Evolutionary conservation across 1,284 basidiomycete species (phyloP), one percentile per base, ranked within the genome.

Genomic region (Melanopsichium pennsylvanicum): DNA sequence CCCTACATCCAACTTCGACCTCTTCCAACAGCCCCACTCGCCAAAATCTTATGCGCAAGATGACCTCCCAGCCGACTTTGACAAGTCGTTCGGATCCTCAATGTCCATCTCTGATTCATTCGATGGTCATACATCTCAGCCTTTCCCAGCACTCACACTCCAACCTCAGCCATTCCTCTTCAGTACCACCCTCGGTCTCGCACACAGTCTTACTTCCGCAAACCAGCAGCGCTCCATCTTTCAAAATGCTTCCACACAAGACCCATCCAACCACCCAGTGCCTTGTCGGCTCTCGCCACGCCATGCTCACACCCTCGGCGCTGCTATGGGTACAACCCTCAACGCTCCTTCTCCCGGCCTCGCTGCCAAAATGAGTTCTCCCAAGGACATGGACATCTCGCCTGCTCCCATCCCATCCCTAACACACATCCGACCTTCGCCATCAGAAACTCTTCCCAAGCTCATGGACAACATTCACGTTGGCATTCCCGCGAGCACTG

Each of bases 11-110:
- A 59, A 56, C 13, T 64, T 55, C 55, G 56, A 72, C 42, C 39
- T 71, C 52, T 71, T 74, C 41, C 34, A 72, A 26, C 50, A 72
- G 37, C 70, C 67, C 11, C 52, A 41, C 44, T 74, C 71, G 9
- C 72, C 73, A n/a, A 70, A 54, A 37, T 43, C 39, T 45, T 63
- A 51, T 35, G 32, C 41, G 35, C 48, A 72, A 31, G 61, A 72
- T 16, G 72, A 74, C 23, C 57, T 74, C n/a, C 72, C 72, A 13
- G 64, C 62, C n/a, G 72, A 75, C 47, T 62, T 78, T 44, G 75
- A 78, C 64, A 70, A 63, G 25, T 79, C 76, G 4, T 80, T 80
- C 25, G 77, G 77, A 49, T 78, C 75, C n/a, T 76, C 74, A 31
- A 79, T 80, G 78, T 79, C 76, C 34, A 69, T 80, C 35, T 73